Evolutionary conservation across 2,329 filamentous ascomycete genomes (phyloP).

Genomic region (Periglandula ipomoeae): DNA sequence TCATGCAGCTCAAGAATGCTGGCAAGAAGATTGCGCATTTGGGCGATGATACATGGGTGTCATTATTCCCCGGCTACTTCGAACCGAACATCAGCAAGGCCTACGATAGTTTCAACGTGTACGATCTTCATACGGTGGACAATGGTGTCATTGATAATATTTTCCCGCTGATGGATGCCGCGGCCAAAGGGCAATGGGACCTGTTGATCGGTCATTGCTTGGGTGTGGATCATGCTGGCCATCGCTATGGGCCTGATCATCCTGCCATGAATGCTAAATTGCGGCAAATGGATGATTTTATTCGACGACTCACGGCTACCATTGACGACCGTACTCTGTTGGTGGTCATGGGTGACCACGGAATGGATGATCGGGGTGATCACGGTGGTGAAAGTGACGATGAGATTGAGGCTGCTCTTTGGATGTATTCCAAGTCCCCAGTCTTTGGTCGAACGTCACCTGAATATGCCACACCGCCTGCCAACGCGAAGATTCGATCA

Average conservation of each 20-base stretch:
- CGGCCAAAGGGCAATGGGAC: slow-evolving; percentile 70
- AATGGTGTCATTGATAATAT: slow-evolving; percentile 90
- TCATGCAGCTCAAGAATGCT: slow-evolving; percentile 57
- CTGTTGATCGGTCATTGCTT: slow-evolving; percentile 90
- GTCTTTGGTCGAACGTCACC: slow-evolving; percentile 70
- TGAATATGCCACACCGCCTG: slow-evolving; percentile 47
- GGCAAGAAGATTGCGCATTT: slow-evolving; percentile 76
- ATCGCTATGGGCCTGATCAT: slow-evolving; percentile 91
- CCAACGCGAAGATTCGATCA: slow-evolving; percentile 68
- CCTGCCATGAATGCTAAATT: slow-evolving; percentile 85
- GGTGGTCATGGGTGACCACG: slow-evolving; percentile 97
- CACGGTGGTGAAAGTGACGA: slow-evolving; percentile 98
- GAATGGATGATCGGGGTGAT: slow-evolving; percentile 95
- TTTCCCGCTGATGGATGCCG: slow-evolving; percentile 64
- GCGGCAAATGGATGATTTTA: slow-evolving; percentile 77
- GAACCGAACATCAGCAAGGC: slow-evolving; percentile 74
- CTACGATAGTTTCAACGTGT: slow-evolving; percentile 97
- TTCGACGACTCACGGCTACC: slow-evolving; percentile 59
- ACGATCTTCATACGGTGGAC: slow-evolving; percentile 94
- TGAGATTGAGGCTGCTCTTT: slow-evolving; percentile 86
- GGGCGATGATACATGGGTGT: slow-evolving; percentile 96
- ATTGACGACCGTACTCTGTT: slow-evolving; percentile 82
- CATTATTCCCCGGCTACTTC: slow-evolving; percentile 90
- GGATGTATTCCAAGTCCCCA: slow-evolving; percentile 93
- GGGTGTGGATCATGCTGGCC: slow-evolving; percentile 93